phyloP scores from a whole-genome alignment of 345 rosid species.

The Camelina neglecta region DNA sequence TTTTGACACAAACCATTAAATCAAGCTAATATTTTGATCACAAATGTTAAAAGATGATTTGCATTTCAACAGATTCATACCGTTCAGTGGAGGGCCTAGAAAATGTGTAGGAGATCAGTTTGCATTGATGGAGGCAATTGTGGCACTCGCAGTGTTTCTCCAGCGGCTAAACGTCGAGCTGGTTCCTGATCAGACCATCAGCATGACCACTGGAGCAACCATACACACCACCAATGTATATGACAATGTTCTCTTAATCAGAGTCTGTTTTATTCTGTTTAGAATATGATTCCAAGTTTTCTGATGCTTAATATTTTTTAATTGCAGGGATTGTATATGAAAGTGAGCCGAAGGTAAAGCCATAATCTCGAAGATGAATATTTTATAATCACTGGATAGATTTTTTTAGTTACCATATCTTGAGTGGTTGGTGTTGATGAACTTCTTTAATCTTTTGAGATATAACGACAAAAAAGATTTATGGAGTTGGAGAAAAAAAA shows the following conservation, averaged over 20 bases:
- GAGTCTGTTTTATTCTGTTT: not conserved
- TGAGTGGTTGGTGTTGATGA: not conserved
- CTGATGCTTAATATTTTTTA: slow-evolving; percentile 1
- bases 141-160: slow-evolving; percentile 75
- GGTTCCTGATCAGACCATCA: slow-evolving; percentile 83
- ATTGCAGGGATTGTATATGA: slow-evolving; percentile 87
- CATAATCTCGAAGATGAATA: not conserved
- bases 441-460: not conserved
- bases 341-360: slow-evolving; percentile 51
- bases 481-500: not conserved
- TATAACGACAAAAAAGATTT: not conserved
- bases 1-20: slow-evolving; percentile 15
- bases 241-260: slow-evolving; percentile 10
- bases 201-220: slow-evolving; percentile 97
- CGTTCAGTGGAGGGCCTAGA: slow-evolving; percentile 96
- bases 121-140: slow-evolving; percentile 88
- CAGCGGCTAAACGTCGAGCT: slow-evolving; percentile 78
- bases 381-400: slow-evolving; percentile 4
- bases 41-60: slow-evolving; percentile 14
- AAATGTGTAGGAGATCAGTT: slow-evolving; percentile 97
- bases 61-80: slow-evolving; percentile 65
- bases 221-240: slow-evolving; percentile 83
- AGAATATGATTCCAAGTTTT: not conserved
- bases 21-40: slow-evolving; percentile 1
- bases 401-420: slow-evolving; percentile 5